Percentiles rank a stretch among this genome's conserved stretches.
These are phyloP conservation scores for Rhodotorula sp. DNA, from an alignment of 1,284 basidiomycete genomes.

Conservation along the genomic window DNA sequence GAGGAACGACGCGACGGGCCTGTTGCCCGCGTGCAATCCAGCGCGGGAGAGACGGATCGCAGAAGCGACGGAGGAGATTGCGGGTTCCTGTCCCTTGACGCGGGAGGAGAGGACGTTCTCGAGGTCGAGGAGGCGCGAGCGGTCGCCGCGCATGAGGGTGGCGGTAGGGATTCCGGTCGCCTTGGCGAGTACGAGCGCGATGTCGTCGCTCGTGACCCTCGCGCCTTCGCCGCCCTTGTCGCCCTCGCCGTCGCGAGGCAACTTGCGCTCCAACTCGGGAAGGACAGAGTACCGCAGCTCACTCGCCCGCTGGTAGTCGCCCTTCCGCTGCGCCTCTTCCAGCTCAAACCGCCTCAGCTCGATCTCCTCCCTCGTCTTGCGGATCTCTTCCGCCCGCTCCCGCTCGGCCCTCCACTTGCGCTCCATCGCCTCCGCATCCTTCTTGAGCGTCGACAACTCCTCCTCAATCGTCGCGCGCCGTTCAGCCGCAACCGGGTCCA, in stretches of 20 bases:
- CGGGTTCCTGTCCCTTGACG: constrained; percentile 85
- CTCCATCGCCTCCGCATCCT: constrained; percentile 62
- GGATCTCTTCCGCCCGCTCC: constrained; percentile 69
- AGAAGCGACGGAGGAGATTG: constrained; percentile 74
- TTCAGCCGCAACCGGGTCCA: constrained; percentile 74
- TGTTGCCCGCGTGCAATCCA: constrained; percentile 77
- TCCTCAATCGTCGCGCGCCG: constrained; percentile 66
- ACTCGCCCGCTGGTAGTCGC: constrained; percentile 62
- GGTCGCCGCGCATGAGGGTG: constrained; percentile 81
- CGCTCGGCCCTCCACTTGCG: constrained; percentile 76
- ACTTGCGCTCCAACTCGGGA: constrained; percentile 70
- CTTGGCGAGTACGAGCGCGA: constrained; percentile 64
- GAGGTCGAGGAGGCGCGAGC: constrained; percentile 88
- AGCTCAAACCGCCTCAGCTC: constrained; percentile 76
- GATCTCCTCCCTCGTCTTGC: constrained; percentile 72
- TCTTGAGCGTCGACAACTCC: constrained; percentile 61
- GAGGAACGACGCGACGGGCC: constrained; percentile 87
- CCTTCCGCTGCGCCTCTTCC: constrained; percentile 80
- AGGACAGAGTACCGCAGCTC: constrained; percentile 74
- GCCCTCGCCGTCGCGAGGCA: constrained; percentile 68
- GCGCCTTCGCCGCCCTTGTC: constrained; percentile 61
- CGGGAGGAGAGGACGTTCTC: constrained; percentile 70
- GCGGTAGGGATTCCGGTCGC: constrained; percentile 92
- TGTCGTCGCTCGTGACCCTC: constrained; percentile 81
- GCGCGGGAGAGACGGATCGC: constrained; percentile 87